phyloP scores from a whole-genome alignment of 768 basidiomycete species.

The Boletus bicolor region DNA sequence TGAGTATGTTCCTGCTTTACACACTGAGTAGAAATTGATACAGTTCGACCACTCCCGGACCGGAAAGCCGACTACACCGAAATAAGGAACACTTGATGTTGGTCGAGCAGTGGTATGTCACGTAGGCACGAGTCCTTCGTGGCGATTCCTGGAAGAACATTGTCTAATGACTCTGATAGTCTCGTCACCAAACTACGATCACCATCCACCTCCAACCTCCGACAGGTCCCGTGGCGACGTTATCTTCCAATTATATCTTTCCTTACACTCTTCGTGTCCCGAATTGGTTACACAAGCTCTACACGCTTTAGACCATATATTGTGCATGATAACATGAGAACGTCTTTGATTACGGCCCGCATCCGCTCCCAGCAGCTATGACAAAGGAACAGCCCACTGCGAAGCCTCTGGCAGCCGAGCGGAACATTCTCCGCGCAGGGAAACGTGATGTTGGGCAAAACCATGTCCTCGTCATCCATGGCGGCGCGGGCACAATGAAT shows the following conservation, averaged over 20 bases:
- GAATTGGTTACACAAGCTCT: not conserved
- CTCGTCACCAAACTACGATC: no score
- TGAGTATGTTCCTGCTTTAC: no score
- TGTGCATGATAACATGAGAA: constrained; percentile 1
- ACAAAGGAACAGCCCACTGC: not conserved
- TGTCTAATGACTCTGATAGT: no score
- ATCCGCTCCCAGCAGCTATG: constrained; percentile 3
- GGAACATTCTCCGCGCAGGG: not conserved
- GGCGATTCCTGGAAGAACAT: no score
- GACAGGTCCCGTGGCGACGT: no score
- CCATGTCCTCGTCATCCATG: constrained; percentile 66
- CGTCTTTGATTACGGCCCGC: not conserved
- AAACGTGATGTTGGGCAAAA: constrained; percentile 14
- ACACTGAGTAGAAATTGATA: no score
- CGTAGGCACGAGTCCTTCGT: no score
- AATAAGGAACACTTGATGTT: no score
- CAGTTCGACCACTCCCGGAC: no score
- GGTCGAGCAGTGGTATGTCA: no score
- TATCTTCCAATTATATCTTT: not conserved
- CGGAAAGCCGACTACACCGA: no score
- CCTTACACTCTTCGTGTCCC: not conserved
- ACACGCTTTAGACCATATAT: not conserved
- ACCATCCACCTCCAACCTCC: no score
- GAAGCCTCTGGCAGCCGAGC: not conserved
- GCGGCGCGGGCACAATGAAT: constrained; percentile 73